Evolutionary conservation across 768 basidiomycete genomes (phyloP).

Genomic region (Porphyrellus cyaneotinctus): DNA sequence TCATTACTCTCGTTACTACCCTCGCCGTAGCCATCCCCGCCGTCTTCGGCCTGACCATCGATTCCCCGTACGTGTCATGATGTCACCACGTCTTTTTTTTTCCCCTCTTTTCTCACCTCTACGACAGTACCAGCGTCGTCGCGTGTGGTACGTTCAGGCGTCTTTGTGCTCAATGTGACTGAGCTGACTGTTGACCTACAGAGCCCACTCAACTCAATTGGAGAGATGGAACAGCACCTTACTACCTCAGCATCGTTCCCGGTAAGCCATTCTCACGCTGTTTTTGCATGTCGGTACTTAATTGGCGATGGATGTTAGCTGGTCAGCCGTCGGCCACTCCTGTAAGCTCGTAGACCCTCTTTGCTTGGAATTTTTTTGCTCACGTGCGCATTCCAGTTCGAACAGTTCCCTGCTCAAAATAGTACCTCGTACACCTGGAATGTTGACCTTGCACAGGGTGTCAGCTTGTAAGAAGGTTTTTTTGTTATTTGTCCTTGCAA

Average conservation of each 20-base stretch:
- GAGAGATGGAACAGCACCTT: slow-evolving; percentile 50
- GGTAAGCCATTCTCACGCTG: slow-evolving; percentile 35
- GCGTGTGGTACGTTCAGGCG: slow-evolving; percentile 46
- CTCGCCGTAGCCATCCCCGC: slow-evolving; percentile 32
- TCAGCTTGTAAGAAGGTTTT: slow-evolving; percentile 39
- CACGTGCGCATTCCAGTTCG: slow-evolving; percentile 39
- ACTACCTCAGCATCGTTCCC: slow-evolving; percentile 57
- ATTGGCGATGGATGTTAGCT: slow-evolving; percentile 34
- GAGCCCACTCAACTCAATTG: slow-evolving; percentile 59
- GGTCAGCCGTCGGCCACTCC: slow-evolving; percentile 49
- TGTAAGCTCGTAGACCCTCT: slow-evolving; percentile 33
- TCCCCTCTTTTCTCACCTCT: neutral
- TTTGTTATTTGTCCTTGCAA: neutral
- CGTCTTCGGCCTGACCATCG: slow-evolving; percentile 49
- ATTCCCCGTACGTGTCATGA: slow-evolving; percentile 57
- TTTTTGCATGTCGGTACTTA: neutral
- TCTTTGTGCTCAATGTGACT: neutral
- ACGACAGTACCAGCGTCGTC: slow-evolving; percentile 36
- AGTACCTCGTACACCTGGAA: slow-evolving; percentile 50
- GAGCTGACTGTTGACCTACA: slow-evolving; percentile 19
- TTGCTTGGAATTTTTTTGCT: neutral
- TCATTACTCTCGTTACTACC: slow-evolving; percentile 27
- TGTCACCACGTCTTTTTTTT: neutral
- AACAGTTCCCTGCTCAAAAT: slow-evolving; percentile 45
- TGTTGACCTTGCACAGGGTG: slow-evolving; percentile 44